Base-by-base conservation (phyloP, 2,329 filamentous ascomycete species). In the Ascochyta clinopodiicola region DNA sequence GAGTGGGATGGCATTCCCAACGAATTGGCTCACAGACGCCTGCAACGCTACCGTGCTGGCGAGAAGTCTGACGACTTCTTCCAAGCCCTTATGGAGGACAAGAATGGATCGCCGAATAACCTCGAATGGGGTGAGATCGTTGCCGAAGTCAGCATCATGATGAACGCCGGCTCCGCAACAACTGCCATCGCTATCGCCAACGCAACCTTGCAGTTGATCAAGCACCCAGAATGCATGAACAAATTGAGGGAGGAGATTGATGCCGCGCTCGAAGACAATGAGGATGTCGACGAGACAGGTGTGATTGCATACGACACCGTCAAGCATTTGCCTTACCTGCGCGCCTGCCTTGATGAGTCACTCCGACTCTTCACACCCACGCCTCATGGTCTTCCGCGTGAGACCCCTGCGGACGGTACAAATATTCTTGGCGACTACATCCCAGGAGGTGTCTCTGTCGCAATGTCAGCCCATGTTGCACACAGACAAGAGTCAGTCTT, bases 41-140 rank as follows among this genome's bases (percentile, higher is more conserved):
- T 83, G 17, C 62, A 76, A 51, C 72, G 81, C 3, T 82, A 83
- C 59, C 66, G 78, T 21, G 72, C 71, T 0, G 83, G 84, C 22
- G 84, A 86, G 68, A 82, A 81, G 56, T 75, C 86, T 0, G 80
- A 84, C 39, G 84, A 87, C 61, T 86, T 87, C 70, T 86, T 87
- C 74, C 75, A 80, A 47, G 77, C 78, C 0, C 67, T 86, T 5
- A 83, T 87, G 81, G 80, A 81, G 42, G 78, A 79, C 57, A 80
- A 80, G 57, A 77, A 78, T 35, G 78, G 79, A 0, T 67, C 69
- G 7, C 67, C 77, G 0, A 75, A 80, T 48, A 78, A 78, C 34
- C 78, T 86, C 1, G 81, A 85, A 56, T 84, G 78, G 78, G 84
- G 84, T 22, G 84, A 87, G 67, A 81, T 86, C 7, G 78, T 84